These are phyloP conservation scores for Trypanosoma rangeli DNA, from an alignment of 208 protist genomes.

Conservation along the genomic window DNA sequence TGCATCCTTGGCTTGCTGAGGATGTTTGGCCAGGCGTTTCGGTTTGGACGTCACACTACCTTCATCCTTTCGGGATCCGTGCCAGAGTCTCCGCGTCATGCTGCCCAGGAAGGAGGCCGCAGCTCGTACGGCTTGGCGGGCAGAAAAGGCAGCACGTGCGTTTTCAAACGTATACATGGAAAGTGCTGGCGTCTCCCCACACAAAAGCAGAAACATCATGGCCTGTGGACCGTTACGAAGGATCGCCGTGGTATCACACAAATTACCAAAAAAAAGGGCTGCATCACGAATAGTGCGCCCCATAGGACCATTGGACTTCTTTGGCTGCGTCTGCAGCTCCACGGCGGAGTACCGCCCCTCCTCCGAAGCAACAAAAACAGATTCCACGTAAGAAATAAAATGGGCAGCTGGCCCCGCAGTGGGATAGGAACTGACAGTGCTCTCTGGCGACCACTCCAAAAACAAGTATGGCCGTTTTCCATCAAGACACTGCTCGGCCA, in stretches of 20 bases:
- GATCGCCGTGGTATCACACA: conserved; percentile 15
- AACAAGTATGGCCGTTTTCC: conserved; percentile 55
- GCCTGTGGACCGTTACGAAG: conserved; percentile 26
- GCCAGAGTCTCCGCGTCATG: conserved; percentile 45
- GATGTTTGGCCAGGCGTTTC: conserved; percentile 34
- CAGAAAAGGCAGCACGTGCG: conserved; percentile 36
- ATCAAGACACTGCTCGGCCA: conserved; percentile 45
- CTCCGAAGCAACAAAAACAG: conserved; percentile 37
- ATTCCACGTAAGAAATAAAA: conserved; percentile 48
- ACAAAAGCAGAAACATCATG: conserved; percentile 44
- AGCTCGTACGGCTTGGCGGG: conserved; percentile 45
- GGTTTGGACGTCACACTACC: conserved; percentile 8
- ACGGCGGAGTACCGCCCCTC: conserved; percentile 35
- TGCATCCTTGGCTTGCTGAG: conserved; percentile 21
- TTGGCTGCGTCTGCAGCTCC: conserved; percentile 31
- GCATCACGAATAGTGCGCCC: conserved; percentile 29
- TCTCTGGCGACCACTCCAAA: conserved; percentile 58
- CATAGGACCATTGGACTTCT: neutral
- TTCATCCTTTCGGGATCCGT: conserved; percentile 25
- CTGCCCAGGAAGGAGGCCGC: conserved; percentile 47
- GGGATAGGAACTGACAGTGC: conserved; percentile 48
- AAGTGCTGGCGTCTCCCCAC: conserved; percentile 54
- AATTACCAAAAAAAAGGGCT: conserved; percentile 32
- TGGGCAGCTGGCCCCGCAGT: conserved; percentile 56
- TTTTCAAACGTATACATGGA: conserved; percentile 54